Evolutionary conservation across 306 rosid genomes (phyloP).

Genomic region (Fragaria ananassa): DNA sequence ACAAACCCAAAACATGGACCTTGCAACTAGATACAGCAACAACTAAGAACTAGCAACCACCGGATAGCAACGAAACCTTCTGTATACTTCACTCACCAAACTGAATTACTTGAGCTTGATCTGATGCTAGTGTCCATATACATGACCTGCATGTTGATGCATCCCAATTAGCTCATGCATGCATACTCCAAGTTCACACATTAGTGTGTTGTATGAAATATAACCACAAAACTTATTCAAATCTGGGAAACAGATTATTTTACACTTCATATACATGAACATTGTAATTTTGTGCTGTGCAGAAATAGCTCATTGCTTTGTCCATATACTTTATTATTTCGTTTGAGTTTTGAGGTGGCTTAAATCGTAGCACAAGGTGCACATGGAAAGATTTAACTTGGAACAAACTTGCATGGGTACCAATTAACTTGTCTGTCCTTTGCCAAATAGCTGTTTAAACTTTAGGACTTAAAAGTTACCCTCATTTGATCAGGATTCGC

Average conservation of each 20-base stretch:
- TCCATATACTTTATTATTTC: constrained; percentile 20
- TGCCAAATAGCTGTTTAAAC: background rate
- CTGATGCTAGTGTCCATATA: background rate
- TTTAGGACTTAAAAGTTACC: background rate
- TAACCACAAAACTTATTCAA: background rate
- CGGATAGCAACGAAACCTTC: background rate
- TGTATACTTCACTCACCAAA: background rate
- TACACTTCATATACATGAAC: background rate
- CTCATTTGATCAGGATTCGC: background rate
- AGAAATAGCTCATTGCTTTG: constrained; percentile 23
- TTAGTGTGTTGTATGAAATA: background rate
- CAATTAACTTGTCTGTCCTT: background rate
- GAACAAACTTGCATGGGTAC: background rate
- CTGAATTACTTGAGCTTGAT: background rate
- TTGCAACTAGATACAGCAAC: constrained; percentile 1
- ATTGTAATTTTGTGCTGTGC: background rate
- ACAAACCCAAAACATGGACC: background rate
- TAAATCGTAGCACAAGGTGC: constrained; percentile 26
- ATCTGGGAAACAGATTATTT: background rate
- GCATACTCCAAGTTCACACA: background rate
- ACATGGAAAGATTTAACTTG: constrained; percentile 17
- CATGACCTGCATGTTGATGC: background rate
- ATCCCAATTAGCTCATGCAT: constrained; percentile 11
- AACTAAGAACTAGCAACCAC: constrained; percentile 4
- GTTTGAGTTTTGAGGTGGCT: constrained; percentile 6